Conservation (phyloP, 129 eudicot species). For the Cynara cardunculus region DNA sequence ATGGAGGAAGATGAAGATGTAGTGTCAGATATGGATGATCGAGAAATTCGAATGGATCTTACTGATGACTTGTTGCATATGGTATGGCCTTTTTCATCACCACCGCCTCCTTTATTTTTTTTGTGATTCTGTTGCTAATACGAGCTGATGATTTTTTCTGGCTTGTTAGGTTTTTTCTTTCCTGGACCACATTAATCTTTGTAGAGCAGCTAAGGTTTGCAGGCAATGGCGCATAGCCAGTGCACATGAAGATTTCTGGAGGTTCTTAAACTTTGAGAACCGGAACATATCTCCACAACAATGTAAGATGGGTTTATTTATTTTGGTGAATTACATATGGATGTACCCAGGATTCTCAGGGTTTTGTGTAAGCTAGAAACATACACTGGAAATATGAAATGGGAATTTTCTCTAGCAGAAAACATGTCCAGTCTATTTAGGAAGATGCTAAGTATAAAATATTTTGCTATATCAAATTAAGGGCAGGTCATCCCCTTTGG, state of each 20-base stretch:
- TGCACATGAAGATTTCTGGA: conserved; percentile 97
- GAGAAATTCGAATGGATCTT: conserved; percentile 83
- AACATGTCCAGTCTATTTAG: not conserved
- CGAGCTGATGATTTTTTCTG: conserved; percentile 2
- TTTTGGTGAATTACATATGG: not conserved
- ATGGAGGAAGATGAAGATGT: conserved; percentile 33
- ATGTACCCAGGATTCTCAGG: not conserved
- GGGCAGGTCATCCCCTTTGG: not conserved
- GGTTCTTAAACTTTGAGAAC: conserved; percentile 67
- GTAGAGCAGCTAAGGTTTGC: conserved; percentile 88
- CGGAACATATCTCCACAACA: conserved; percentile 59
- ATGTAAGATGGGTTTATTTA: conserved; percentile 49
- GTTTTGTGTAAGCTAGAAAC: not conserved
- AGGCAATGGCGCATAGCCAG: conserved; percentile 95
- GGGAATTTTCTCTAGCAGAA: not conserved
- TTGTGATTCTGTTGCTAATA: not conserved
- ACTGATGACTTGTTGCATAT: conserved; percentile 92
- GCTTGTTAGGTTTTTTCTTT: conserved; percentile 78
- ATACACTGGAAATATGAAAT: not conserved
- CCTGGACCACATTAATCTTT: conserved; percentile 74
- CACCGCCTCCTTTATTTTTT: not conserved
- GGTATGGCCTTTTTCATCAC: conserved; percentile 37
- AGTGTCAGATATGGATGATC: conserved; percentile 41
- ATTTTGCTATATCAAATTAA: not conserved
- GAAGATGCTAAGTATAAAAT: not conserved